Conservation (phyloP, 306 rosid genomes). For the Acacia crassicarpa region DNA sequence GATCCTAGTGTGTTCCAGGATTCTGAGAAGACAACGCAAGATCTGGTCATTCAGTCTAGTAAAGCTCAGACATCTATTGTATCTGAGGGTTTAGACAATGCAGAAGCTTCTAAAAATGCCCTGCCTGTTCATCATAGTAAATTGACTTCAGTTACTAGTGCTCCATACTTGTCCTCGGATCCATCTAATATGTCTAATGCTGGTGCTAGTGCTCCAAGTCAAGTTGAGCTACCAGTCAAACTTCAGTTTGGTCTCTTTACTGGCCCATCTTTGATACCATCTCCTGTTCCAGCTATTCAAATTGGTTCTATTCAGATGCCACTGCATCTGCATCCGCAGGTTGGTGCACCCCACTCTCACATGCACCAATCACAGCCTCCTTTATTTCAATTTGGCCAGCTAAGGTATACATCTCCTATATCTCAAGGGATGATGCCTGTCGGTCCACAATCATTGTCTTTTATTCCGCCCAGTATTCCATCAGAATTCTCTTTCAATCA, state of each 20-base stretch:
- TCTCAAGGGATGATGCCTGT: constrained; percentile 81
- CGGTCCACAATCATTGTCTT: constrained; percentile 79
- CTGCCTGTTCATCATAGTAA: constrained; percentile 47
- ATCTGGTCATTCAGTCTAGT: constrained; percentile 51
- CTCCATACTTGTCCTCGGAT: constrained; percentile 51
- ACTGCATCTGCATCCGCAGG: constrained; percentile 83
- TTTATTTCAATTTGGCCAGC: constrained; percentile 96
- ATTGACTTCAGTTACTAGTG: constrained; percentile 47
- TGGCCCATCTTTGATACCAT: constrained; percentile 93
- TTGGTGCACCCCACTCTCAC: constrained; percentile 67
- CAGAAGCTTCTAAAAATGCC: constrained; percentile 51
- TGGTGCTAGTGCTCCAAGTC: constrained; percentile 57
- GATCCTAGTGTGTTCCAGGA: constrained; percentile 56
- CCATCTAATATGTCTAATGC: constrained; percentile 47
- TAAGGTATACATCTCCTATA: constrained; percentile 71
- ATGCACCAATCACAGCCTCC: constrained; percentile 85
- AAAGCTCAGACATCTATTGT: constrained; percentile 38
- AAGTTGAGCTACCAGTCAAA: constrained; percentile 74
- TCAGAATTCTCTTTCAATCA: constrained; percentile 60
- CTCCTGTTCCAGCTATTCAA: constrained; percentile 94
- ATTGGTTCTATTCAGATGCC: constrained; percentile 99
- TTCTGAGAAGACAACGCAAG: constrained; percentile 55
- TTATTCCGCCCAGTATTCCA: constrained; percentile 67
- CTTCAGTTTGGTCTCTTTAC: constrained; percentile 98
- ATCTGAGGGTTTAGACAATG: constrained; percentile 49